Evolutionary conservation across 148 eudicot genomes (phyloP).

Genomic region (Fallopia convolvulus): DNA sequence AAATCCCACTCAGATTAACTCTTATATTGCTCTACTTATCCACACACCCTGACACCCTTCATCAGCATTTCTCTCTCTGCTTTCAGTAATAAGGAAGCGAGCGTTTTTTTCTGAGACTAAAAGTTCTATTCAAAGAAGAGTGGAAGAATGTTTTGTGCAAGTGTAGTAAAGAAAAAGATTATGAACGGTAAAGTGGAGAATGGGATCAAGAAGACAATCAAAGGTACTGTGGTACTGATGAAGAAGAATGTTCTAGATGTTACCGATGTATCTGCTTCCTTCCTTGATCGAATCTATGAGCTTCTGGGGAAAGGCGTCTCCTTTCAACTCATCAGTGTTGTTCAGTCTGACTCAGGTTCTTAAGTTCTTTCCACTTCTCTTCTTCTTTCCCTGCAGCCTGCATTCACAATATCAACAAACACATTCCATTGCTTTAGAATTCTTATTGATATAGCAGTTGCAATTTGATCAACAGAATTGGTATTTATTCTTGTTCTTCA

Average conservation of each 20-base stretch:
- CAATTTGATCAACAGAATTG: too few relatives aligned
- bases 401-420: neutral
- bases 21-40: neutral
- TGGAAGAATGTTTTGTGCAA: conserved; percentile 25
- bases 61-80: neutral
- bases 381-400: neutral
- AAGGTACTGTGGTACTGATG: conserved; percentile 49
- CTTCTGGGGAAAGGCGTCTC: conserved; percentile 56
- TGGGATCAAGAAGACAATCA: conserved; percentile 25
- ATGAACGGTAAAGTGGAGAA: neutral
- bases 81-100: neutral
- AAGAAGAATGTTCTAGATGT: conserved; percentile 55
- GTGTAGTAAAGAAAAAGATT: neutral
- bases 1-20: neutral
- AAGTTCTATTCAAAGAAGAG: conserved; percentile 13
- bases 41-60: neutral
- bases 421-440: neutral
- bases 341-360: conserved; percentile 9
- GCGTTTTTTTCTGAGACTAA: neutral
- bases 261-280: conserved; percentile 42
- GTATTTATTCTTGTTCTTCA: too few relatives aligned
- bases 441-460: too few relatives aligned
- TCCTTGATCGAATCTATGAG: conserved; percentile 59
- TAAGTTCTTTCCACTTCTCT: neutral
- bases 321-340: conserved; percentile 57